phyloP scores from a whole-genome alignment of 140 eudicot species.

The Ambrosia hybrid region DNA sequence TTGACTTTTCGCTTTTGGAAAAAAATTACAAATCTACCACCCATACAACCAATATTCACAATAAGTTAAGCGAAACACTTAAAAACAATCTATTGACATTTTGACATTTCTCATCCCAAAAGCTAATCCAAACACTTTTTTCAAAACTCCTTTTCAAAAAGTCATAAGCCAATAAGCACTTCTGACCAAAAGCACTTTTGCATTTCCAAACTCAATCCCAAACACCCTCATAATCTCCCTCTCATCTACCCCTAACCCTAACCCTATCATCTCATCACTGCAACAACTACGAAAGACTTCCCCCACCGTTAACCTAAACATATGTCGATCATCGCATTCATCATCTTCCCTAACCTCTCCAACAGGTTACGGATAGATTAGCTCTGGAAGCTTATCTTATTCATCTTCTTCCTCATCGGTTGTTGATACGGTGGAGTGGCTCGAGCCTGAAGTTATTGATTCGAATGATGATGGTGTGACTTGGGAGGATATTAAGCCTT shows the following conservation, averaged over 20 bases:
- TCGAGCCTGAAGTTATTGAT: constrained; percentile 41
- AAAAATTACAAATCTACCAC: no score
- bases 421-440: constrained; percentile 45
- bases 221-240: constrained; percentile 17
- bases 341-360: constrained; percentile 17
- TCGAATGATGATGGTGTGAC: constrained; percentile 25
- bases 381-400: constrained; percentile 43
- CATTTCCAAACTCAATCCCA: no score
- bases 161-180: no score
- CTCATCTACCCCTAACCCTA: constrained; percentile 29
- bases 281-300: constrained; percentile 15
- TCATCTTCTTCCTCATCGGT: constrained; percentile 28
- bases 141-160: no score
- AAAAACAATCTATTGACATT: no score
- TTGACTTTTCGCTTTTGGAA: no score
- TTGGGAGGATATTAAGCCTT: constrained; percentile 38
- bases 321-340: constrained; percentile 14
- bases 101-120: no score
- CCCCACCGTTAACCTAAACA: constrained; percentile 18
- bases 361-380: background rate
- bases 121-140: no score
- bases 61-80: no score
- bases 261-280: constrained; percentile 18
- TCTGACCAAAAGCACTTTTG: no score
- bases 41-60: no score